Percentiles rank a stretch among this genome's conserved stretches.
Conservation (phyloP, 371 early-diverging fungal genomes). For the Dichotomocladium elegans region DNA sequence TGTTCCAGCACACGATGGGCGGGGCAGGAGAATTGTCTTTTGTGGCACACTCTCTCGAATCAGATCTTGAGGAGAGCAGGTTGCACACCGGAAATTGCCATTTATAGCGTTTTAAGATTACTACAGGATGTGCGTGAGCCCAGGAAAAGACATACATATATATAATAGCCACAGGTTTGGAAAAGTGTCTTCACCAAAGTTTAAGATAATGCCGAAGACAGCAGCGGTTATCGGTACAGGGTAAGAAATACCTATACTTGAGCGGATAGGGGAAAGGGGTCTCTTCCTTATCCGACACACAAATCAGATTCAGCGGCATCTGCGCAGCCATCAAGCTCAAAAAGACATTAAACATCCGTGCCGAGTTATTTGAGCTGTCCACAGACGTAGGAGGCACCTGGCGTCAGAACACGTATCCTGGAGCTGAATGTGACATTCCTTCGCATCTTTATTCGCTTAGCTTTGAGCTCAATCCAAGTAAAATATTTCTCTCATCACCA, state of each 20-base stretch:
- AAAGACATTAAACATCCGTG: slow-evolving; percentile 42
- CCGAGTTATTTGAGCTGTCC: slow-evolving; percentile 52
- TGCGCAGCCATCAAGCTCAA: slow-evolving; percentile 53
- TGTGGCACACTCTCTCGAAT: no score
- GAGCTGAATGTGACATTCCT: slow-evolving; percentile 51
- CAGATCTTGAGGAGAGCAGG: no score
- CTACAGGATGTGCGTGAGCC: no score
- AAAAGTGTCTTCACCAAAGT: no score
- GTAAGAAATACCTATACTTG: not conserved
- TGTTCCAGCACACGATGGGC: no score
- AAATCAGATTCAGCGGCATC: slow-evolving; percentile 54
- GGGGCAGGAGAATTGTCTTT: no score
- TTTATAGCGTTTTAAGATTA: no score
- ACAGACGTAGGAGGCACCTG: slow-evolving; percentile 61
- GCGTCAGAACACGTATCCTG: slow-evolving; percentile 62
- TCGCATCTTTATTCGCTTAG: slow-evolving; percentile 54
- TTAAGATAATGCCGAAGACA: not conserved
- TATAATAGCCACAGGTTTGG: no score
- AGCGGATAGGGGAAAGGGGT: not conserved
- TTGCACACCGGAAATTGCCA: no score
- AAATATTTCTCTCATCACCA: not conserved
- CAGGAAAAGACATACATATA: no score
- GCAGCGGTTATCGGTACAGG: slow-evolving; percentile 23
- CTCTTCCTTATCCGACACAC: not conserved
- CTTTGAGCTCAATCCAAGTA: slow-evolving; percentile 44